Conservation (phyloP, 2,329 filamentous ascomycete genomes). For the Trichoderma sp. region DNA sequence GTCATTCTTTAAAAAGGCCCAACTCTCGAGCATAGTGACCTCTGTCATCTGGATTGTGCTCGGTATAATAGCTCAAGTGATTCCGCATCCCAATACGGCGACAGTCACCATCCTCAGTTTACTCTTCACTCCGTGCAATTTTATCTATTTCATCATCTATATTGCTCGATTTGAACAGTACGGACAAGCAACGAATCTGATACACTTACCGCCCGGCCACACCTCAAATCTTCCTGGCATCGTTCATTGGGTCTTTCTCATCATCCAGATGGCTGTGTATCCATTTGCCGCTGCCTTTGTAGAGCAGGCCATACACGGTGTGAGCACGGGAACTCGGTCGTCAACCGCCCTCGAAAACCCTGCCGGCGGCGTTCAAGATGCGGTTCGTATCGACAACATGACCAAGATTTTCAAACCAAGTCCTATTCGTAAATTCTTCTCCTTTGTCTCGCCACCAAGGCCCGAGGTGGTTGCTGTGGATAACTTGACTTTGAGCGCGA, state of each 20-base stretch:
- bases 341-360: conserved; percentile 22
- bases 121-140: conserved; percentile 82
- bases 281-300: conserved; percentile 68
- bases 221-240: conserved; percentile 67
- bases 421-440: conserved; percentile 52
- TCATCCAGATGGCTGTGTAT: conserved; percentile 68
- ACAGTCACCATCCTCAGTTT: conserved; percentile 66
- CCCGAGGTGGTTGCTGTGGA: conserved; percentile 73
- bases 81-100: conserved; percentile 57
- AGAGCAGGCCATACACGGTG: conserved; percentile 52
- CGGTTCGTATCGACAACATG: conserved; percentile 67
- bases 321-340: conserved; percentile 49
- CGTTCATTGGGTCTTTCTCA: conserved; percentile 69
- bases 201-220: conserved; percentile 57
- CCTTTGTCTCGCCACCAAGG: conserved; percentile 47
- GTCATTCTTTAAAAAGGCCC: conserved; percentile 75
- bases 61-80: conserved; percentile 74
- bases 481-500: conserved; percentile 64
- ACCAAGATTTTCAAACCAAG: conserved; percentile 72
- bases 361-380: conserved; percentile 38
- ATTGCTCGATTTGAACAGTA: conserved; percentile 70
- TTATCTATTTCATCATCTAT: conserved; percentile 70
- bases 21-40: conserved; percentile 74
- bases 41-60: conserved; percentile 69
- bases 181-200: conserved; percentile 56